Base-by-base conservation (phyloP, 2,329 filamentous ascomycete genomes). In the Neobulgaria alba region DNA sequence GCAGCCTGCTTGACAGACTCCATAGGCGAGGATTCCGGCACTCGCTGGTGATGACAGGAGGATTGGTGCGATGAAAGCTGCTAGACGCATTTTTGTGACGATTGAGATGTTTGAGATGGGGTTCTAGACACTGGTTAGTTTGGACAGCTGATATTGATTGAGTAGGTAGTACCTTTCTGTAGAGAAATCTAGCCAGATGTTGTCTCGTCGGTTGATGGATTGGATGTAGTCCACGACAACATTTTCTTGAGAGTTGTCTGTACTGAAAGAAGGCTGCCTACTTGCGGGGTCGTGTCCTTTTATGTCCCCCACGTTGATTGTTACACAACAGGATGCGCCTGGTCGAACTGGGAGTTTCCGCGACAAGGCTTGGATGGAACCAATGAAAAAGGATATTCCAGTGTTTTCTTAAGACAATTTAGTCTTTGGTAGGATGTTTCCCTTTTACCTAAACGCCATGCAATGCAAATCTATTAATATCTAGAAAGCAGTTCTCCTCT, bases 401-500 rank as follows among this genome's bases (percentile, higher is more conserved):
- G 10, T 30, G 14, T 14, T 30, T 30, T 10, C 29, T 3, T 30
- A 3, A n/a, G n/a, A n/a, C 15, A 26, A 29, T 9, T 21, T 16
- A 16, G 19, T 35, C 36, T 44, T 41, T 47, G 38, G 44, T 45
- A 48, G 46, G 39, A 43, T 45, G 34, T 48, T 38, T 21, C 43
- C 39, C 14, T 33, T 31, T n/a, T n/a, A n/a, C 37, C 45, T 39
- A 29, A 51, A 58, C 53, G 51, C 56, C 55, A 48, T 43, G 42
- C 51, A 49, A 56, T 54, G 49, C 50, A 45, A 30, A 18, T 30
- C 29, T 26, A 18, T 30, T 32, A 19, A 18, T 29, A 5, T 50
- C 45, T 68, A 95, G 61, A 94, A 95, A 21, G 79, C 79, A 40
- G 81, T 68, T 43, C 85, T 77, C 63, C 92, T 76, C 68, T 88